A percentile compares a stretch with the other conserved stretches of the same genome.
Conservation (phyloP, 805 yeast species). For the Cyberlindnera sargentensis region DNA sequence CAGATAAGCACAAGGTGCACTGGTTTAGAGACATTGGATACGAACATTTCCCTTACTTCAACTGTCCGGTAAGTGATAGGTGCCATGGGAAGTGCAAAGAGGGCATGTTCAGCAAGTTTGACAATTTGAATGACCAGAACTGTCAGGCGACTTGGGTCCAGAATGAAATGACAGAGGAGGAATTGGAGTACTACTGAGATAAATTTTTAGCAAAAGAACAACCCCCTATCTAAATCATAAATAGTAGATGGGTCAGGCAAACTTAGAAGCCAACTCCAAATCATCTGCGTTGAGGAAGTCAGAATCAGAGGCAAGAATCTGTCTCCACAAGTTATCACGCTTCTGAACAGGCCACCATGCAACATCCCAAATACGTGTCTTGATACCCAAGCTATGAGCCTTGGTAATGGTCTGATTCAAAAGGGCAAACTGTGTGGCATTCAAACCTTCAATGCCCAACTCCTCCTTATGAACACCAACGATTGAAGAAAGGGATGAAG, state of each 20-base stretch:
- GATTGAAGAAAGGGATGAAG: conserved; percentile 35
- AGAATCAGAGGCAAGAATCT: conserved; percentile 40
- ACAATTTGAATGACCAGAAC: conserved; percentile 54
- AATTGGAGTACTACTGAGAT: conserved; percentile 19
- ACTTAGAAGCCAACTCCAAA: conserved; percentile 31
- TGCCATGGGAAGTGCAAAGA: conserved; percentile 42
- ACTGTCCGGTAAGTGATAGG: conserved; percentile 60
- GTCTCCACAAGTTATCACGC: conserved; percentile 42
- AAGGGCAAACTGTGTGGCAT: conserved; percentile 26
- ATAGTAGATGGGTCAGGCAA: too few species aligned
- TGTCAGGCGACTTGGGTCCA: conserved; percentile 70
- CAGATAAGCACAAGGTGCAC: conserved; percentile 61
- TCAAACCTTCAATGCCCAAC: conserved; percentile 26
- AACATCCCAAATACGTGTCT: conserved; percentile 68
- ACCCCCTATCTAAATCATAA: too few species aligned
- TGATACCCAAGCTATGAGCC: conserved; percentile 46
- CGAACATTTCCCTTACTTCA: conserved; percentile 63
- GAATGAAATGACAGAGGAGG: conserved; percentile 30
- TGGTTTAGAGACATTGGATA: conserved; percentile 89
- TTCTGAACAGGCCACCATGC: conserved; percentile 58
- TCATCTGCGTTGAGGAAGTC: conserved; percentile 68
- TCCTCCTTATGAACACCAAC: conserved; percentile 6
- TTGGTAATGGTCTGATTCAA: conserved; percentile 25
- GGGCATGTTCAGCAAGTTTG: conserved; percentile 49
- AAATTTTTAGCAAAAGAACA: too few species aligned